Conservation (phyloP, 306 rosid species). For the Trifolium pratense region DNA sequence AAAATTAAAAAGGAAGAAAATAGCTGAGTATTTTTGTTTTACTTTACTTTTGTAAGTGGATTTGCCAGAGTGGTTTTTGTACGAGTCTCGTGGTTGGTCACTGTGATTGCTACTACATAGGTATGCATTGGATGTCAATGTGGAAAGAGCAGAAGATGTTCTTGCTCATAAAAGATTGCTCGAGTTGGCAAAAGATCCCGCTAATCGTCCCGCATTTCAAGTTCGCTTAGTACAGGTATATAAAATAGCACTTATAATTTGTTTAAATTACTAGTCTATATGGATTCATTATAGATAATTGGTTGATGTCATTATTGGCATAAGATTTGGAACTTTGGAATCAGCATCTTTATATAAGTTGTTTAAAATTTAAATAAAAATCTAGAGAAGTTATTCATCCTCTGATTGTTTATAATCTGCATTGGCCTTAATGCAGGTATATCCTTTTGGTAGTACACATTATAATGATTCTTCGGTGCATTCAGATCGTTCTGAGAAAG, state of each 20-base stretch:
- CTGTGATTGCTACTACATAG: slow-evolving; percentile 58
- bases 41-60: slow-evolving; percentile 49
- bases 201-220: slow-evolving; percentile 77
- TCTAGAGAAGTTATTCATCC: slow-evolving; percentile 12
- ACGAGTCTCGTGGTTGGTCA: slow-evolving; percentile 46
- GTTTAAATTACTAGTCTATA: background rate
- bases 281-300: slow-evolving; percentile 9
- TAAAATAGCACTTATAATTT: slow-evolving; percentile 9
- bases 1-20: slow-evolving; percentile 15
- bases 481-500: slow-evolving; percentile 81
- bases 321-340: slow-evolving; percentile 26
- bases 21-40: slow-evolving; percentile 37
- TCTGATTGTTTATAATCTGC: slow-evolving; percentile 14
- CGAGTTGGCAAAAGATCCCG: slow-evolving; percentile 80
- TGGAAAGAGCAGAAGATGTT: slow-evolving; percentile 98
- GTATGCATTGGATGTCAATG: slow-evolving; percentile 97
- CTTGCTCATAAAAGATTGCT: slow-evolving; percentile 83
- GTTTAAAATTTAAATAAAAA: slow-evolving; percentile 28
- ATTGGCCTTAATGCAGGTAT: slow-evolving; percentile 65
- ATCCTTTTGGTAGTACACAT: slow-evolving; percentile 64
- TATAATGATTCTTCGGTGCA: slow-evolving; percentile 60
- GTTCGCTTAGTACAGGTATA: slow-evolving; percentile 89
- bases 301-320: slow-evolving; percentile 27
- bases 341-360: slow-evolving; percentile 27
- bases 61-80: slow-evolving; percentile 52